Percentiles rank a stretch among this genome's conserved stretches.
Conservation (phyloP, 179 eudicot species). For the Carnegiea gigantea region DNA sequence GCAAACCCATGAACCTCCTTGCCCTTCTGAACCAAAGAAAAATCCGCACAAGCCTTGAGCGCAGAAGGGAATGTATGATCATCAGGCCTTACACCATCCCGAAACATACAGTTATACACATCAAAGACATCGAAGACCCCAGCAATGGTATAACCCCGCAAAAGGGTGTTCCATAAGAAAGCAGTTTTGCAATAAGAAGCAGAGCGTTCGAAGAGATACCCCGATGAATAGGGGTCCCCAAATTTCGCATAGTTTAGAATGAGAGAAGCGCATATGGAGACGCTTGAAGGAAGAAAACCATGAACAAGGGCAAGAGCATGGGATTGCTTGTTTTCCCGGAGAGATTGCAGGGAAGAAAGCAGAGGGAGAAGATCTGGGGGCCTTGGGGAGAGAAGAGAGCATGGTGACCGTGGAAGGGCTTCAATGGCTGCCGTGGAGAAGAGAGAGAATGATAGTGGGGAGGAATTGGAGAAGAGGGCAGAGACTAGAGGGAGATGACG, state of each 20-base stretch:
- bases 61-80: slow-evolving; percentile 69
- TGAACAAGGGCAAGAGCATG: slow-evolving; percentile 43
- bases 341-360: slow-evolving; percentile 40
- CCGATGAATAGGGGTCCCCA: slow-evolving; percentile 23
- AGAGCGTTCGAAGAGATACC: slow-evolving; percentile 32
- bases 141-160: slow-evolving; percentile 33
- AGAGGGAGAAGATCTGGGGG: slow-evolving; percentile 36
- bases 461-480: slow-evolving; percentile 15
- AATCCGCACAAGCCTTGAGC: slow-evolving; percentile 57
- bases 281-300: slow-evolving; percentile 46
- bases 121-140: slow-evolving; percentile 29
- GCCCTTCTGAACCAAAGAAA: slow-evolving; percentile 38
- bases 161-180: slow-evolving; percentile 60
- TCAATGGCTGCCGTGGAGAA: slow-evolving; percentile 15
- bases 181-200: slow-evolving; percentile 35
- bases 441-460: slow-evolving; percentile 18
- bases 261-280: slow-evolving; percentile 54
- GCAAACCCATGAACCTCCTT: slow-evolving; percentile 63
- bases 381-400: slow-evolving; percentile 16
- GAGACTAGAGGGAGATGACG: slow-evolving; percentile 23
- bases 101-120: slow-evolving; percentile 48
- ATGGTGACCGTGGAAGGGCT: slow-evolving; percentile 8
- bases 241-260: slow-evolving; percentile 48
- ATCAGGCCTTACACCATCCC: slow-evolving; percentile 46
- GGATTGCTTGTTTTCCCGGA: slow-evolving; percentile 50